phyloP scores from a whole-genome alignment of 2,329 filamentous ascomycete species.

The Fusarium keratoplasticum region DNA sequence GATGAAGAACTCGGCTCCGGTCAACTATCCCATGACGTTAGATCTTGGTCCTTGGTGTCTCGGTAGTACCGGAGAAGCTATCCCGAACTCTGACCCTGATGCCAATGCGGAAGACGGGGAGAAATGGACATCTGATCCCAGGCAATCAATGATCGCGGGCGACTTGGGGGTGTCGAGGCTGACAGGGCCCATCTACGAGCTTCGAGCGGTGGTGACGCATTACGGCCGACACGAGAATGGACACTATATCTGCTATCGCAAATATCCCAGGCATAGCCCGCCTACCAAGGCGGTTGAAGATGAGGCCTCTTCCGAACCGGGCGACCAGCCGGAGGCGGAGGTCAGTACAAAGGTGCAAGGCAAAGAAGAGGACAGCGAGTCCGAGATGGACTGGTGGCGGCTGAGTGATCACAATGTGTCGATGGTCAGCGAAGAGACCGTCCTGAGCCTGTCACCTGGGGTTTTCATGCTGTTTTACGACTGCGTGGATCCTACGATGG shows the following conservation, averaged over 20 bases:
- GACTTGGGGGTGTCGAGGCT: constrained; percentile 62
- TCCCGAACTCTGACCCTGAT: neutral
- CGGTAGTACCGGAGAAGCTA: constrained; percentile 61
- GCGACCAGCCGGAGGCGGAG: constrained; percentile 18
- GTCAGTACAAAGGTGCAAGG: constrained; percentile 10
- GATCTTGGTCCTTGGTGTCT: constrained; percentile 89
- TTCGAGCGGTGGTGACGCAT: constrained; percentile 88
- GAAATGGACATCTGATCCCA: constrained; percentile 77
- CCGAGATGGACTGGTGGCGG: constrained; percentile 80
- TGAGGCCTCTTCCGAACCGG: constrained; percentile 21
- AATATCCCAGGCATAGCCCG: constrained; percentile 62
- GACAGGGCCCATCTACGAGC: constrained; percentile 74
- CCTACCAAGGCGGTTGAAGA: constrained; percentile 9
- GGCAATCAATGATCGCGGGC: constrained; percentile 78
- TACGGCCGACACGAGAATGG: constrained; percentile 93
- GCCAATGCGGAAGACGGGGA: constrained; percentile 57
- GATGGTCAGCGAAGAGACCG: constrained; percentile 77
- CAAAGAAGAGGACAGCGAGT: constrained; percentile 38
- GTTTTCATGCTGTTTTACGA: constrained; percentile 99
- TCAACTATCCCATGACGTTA: constrained; percentile 79
- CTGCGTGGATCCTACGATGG: constrained; percentile 66
- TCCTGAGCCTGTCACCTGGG: constrained; percentile 77
- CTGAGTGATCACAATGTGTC: constrained; percentile 90
- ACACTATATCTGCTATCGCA: constrained; percentile 92
- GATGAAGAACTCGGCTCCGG: constrained; percentile 84